phyloP scores from a whole-genome alignment of 768 basidiomycete species.

The Lentinula detonsa region DNA sequence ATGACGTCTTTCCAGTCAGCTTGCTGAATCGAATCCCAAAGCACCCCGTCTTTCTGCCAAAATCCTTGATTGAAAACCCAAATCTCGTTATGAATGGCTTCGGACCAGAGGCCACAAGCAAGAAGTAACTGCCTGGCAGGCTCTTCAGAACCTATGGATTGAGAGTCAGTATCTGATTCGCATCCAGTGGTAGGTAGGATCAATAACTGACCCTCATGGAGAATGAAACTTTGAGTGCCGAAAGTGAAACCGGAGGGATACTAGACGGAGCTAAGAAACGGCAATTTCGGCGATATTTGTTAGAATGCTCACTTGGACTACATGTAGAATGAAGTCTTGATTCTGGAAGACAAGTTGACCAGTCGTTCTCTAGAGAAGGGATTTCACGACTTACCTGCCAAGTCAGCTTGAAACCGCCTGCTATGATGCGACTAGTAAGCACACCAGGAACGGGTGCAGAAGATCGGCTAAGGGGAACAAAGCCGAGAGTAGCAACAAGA shows the following conservation, averaged over 20 bases:
- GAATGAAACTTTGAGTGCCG: slow-evolving; percentile 36
- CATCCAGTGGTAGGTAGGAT: background rate
- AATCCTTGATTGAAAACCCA: slow-evolving; percentile 71
- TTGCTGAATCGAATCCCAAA: slow-evolving; percentile 60
- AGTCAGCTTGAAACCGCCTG: slow-evolving; percentile 46
- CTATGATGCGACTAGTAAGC: slow-evolving; percentile 43
- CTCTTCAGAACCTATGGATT: slow-evolving; percentile 37
- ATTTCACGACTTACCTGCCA: slow-evolving; percentile 47
- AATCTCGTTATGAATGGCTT: slow-evolving; percentile 60
- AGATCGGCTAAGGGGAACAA: slow-evolving; percentile 40
- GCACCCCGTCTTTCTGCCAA: slow-evolving; percentile 56
- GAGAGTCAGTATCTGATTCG: background rate
- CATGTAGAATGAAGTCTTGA: slow-evolving; percentile 51
- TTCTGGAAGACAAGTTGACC: slow-evolving; percentile 26
- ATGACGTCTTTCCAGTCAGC: slow-evolving; percentile 74
- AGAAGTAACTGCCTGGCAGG: slow-evolving; percentile 45
- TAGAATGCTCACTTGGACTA: slow-evolving; percentile 34
- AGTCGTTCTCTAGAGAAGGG: background rate
- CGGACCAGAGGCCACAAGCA: slow-evolving; percentile 42
- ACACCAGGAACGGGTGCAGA: slow-evolving; percentile 41
- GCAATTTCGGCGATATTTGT: background rate
- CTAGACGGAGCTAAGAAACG: slow-evolving; percentile 12
- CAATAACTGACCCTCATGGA: slow-evolving; percentile 46
- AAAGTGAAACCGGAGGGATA: slow-evolving; percentile 23
- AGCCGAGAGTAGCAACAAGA: slow-evolving; percentile 42